Evolutionary conservation across 495 filamentous ascomycete species (phyloP), one percentile per base, ranked within the genome.

Genomic region (Penicillium lividum): DNA sequence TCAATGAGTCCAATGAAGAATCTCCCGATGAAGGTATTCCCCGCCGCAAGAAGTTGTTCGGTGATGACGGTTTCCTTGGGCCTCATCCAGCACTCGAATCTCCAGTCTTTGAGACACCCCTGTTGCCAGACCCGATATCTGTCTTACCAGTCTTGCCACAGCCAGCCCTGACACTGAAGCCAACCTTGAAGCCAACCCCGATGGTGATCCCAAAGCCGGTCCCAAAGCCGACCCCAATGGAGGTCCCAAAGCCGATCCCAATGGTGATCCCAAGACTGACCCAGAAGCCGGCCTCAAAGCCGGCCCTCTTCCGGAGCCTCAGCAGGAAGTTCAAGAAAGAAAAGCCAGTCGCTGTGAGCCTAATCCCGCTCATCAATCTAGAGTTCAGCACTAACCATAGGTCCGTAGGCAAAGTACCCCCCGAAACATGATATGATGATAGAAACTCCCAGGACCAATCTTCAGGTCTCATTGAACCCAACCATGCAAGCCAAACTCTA

Each of bases 401-500:
- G 22, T 22, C 22, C 22, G 22, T 22, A 13, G 7, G 4, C 27
- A n/a, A 47, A 51, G 18, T 30, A 40, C 3, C 16, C 53, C 34
- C n/a, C 22, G n/a, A 33, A 45, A 5, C 1, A 42, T 31, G 16
- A 13, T 25, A 30, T 22, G 47, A 51, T 31, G 7, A 51, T 31
- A 6, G 13, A 27, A 31, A 5, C 22, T 31, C 48, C 59, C 40
- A 62, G 58, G 13, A 56, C 71, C 15, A 71, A 60, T 22, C 62
- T 80, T 16, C 65, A 70, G 1, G 71, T 83, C 53, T 84, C 82
- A 5, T 52, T 86, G 40, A 65, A 68, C 49, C 68, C 75, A 13
- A 59, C 61, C 0, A 62, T 71, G 25, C 83, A 86, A 59, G 76
- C 80, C 1, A 78, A 76, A 56, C 64, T 85, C 4, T 85, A 82